Percentiles rank a stretch among this genome's conserved stretches.
Evolutionary conservation across 192 early-diverging fungal genomes (phyloP).

Genomic region (Funneliformis geosporum): DNA sequence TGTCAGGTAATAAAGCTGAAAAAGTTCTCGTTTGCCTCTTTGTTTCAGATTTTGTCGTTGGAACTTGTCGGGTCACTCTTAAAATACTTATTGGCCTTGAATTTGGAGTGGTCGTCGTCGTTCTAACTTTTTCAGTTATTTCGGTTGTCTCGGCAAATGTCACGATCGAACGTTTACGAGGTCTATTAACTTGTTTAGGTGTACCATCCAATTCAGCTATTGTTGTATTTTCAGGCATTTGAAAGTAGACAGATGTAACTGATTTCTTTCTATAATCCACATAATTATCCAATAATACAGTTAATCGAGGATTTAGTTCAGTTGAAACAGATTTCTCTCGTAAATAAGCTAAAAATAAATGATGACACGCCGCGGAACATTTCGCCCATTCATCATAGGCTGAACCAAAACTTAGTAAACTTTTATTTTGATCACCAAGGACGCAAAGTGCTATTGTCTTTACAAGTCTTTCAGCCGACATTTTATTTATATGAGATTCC

Average conservation of each 20-base stretch:
- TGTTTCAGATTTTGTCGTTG: background rate
- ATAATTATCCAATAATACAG: slow-evolving; percentile 32
- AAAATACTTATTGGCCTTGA: slow-evolving; percentile 16
- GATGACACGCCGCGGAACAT: slow-evolving; percentile 29
- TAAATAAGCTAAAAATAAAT: slow-evolving; percentile 28
- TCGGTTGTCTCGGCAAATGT: background rate
- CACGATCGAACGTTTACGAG: slow-evolving; percentile 3
- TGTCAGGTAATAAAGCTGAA: slow-evolving; percentile 1
- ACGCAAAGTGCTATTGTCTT: slow-evolving; percentile 27
- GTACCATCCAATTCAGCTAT: background rate
- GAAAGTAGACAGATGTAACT: background rate
- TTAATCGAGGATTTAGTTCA: slow-evolving; percentile 16
- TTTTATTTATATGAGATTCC: slow-evolving; percentile 28
- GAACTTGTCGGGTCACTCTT: slow-evolving; percentile 17
- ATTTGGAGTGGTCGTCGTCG: background rate
- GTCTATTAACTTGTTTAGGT: background rate
- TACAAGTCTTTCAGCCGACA: slow-evolving; percentile 26
- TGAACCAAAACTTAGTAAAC: slow-evolving; percentile 2
- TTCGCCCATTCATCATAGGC: slow-evolving; percentile 28
- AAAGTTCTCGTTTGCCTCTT: background rate
- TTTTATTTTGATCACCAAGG: slow-evolving; percentile 1
- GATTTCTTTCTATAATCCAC: slow-evolving; percentile 21
- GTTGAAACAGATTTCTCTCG: background rate
- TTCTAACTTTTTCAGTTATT: background rate
- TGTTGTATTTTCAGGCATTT: background rate